These are phyloP conservation scores for Polymyxa betae DNA, from an alignment of 208 protist species.

Conservation along the genomic window DNA sequence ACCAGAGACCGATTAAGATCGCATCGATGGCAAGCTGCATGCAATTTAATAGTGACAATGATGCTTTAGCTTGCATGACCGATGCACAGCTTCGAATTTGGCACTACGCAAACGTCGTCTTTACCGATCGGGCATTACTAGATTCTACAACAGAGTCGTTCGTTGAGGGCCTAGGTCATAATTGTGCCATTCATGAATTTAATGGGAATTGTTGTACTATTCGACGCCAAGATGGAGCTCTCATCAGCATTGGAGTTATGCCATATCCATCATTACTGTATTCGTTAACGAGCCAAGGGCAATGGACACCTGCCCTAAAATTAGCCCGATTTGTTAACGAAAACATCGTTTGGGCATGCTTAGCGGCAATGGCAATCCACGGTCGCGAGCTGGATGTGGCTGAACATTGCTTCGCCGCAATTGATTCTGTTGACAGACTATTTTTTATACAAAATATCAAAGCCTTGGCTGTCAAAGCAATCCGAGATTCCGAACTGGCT, in stretches of 20 bases:
- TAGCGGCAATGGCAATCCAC: constrained; percentile 53
- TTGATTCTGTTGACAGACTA: constrained; percentile 53
- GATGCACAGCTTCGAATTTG: constrained; percentile 36
- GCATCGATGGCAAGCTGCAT: not conserved
- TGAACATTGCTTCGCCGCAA: constrained; percentile 55
- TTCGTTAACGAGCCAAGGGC: not conserved
- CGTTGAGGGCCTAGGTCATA: constrained; percentile 14
- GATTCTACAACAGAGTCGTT: not conserved
- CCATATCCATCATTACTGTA: constrained; percentile 28
- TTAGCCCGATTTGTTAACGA: constrained; percentile 53
- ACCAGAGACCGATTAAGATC: constrained; percentile 27
- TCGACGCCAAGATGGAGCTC: not conserved
- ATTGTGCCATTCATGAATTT: not conserved
- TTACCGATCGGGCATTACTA: constrained; percentile 4
- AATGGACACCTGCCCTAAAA: not conserved
- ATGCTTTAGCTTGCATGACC: not conserved
- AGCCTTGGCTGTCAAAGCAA: constrained; percentile 44
- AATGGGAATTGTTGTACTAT: not conserved
- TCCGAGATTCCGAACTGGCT: constrained; percentile 56
- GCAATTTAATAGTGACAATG: not conserved
- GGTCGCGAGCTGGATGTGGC: constrained; percentile 57
- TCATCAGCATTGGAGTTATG: not conserved
- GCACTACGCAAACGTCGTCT: constrained; percentile 53
- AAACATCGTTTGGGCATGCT: constrained; percentile 52
- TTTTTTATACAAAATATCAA: constrained; percentile 53